Percentiles rank a stretch among this genome's conserved stretches.
Conservation (phyloP, 2,329 filamentous ascomycete species). For the Fusarium foetens region DNA sequence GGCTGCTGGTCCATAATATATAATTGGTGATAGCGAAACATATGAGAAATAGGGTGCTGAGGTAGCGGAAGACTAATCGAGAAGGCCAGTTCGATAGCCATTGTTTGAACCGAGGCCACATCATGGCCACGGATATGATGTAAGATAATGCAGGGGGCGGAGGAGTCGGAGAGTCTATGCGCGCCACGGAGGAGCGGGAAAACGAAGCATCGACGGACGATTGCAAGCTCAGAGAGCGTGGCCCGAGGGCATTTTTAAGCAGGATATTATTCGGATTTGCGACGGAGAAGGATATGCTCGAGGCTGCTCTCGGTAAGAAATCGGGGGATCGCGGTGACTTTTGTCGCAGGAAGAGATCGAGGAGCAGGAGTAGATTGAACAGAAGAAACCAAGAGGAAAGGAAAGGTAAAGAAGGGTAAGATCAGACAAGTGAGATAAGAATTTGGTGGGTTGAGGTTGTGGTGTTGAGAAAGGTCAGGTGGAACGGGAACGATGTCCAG, state of each 20-base stretch:
- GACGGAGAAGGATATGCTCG: conserved; percentile 11
- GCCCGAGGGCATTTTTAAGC: conserved; percentile 36
- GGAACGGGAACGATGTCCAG: conserved; percentile 33
- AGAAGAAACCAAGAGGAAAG: background rate
- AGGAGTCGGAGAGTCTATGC: conserved; percentile 35
- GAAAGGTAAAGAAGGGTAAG: background rate
- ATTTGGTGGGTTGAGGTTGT: conserved; percentile 28
- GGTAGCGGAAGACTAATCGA: conserved; percentile 46
- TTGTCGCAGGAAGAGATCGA: conserved; percentile 2
- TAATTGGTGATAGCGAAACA: conserved; percentile 46
- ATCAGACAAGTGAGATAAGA: conserved; percentile 7
- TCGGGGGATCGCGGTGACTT: conserved; percentile 22
- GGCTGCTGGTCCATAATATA: conserved; percentile 45
- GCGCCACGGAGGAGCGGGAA: conserved; percentile 35
- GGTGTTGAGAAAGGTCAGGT: conserved; percentile 37
- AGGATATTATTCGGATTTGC: conserved; percentile 20
- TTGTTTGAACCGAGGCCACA: conserved; percentile 44
- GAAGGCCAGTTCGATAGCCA: conserved; percentile 45
- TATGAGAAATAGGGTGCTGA: conserved; percentile 40
- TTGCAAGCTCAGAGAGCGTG: conserved; percentile 30
- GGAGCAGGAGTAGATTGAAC: background rate
- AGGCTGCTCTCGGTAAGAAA: conserved; percentile 17
- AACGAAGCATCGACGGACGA: conserved; percentile 39
- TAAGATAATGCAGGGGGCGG: conserved; percentile 22
- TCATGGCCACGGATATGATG: conserved; percentile 29